Evolutionary conservation across 768 basidiomycete species (phyloP).

Genomic region (Pisolithus orientalis): DNA sequence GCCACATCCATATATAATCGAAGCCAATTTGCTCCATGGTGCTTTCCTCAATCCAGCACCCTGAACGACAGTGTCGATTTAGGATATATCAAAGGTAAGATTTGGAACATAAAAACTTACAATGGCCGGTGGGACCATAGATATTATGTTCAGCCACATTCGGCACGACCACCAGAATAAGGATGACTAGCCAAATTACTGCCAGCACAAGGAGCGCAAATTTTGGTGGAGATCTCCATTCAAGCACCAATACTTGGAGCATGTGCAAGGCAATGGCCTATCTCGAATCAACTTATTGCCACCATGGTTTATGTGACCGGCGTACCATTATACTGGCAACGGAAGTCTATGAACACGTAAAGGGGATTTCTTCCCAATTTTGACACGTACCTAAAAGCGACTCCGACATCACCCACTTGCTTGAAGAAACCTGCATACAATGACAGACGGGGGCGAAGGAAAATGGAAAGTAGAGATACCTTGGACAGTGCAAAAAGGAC

Average conservation of each 20-base stretch:
- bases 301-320: not conserved
- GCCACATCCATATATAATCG: slow-evolving; percentile 52
- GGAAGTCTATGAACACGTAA: slow-evolving; percentile 1
- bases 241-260: slow-evolving; percentile 32
- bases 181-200: slow-evolving; percentile 35
- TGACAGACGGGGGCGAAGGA: not conserved
- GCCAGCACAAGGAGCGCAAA: slow-evolving; percentile 27
- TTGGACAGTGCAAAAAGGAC: slow-evolving; percentile 29
- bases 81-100: not conserved
- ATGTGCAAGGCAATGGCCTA: slow-evolving; percentile 36
- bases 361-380: not conserved
- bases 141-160: slow-evolving; percentile 27
- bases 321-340: slow-evolving; percentile 14
- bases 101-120: slow-evolving; percentile 17
- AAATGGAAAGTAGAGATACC: slow-evolving; percentile 14
- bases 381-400: slow-evolving; percentile 31
- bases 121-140: slow-evolving; percentile 39
- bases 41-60: slow-evolving; percentile 44
- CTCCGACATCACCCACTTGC: slow-evolving; percentile 36
- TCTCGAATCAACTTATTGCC: not conserved
- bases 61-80: slow-evolving; percentile 18
- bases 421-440: slow-evolving; percentile 27
- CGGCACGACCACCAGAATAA: slow-evolving; percentile 35
- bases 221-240: slow-evolving; percentile 23
- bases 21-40: slow-evolving; percentile 37